Conservation (phyloP, 1,139 yeast species). For the Nakaseomyces glabratus region DNA sequence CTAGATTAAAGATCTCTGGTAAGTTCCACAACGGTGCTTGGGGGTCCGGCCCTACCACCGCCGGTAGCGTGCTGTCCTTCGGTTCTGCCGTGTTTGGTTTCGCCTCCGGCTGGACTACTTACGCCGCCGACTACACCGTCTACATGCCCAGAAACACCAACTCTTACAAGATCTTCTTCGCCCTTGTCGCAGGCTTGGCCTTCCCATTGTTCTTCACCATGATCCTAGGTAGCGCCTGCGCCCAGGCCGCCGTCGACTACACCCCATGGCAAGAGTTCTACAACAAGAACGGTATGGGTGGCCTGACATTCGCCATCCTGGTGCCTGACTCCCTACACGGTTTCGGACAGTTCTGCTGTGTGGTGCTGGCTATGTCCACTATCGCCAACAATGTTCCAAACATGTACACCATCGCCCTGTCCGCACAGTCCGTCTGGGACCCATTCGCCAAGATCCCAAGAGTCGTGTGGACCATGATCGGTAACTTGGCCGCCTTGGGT, state of each 20-base stretch:
- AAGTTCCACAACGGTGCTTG: constrained; percentile 43
- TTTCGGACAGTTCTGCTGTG: constrained; percentile 86
- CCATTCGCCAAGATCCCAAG: constrained; percentile 67
- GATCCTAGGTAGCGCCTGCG: constrained; percentile 83
- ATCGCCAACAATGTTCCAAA: constrained; percentile 88
- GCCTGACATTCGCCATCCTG: constrained; percentile 67
- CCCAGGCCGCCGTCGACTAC: constrained; percentile 43
- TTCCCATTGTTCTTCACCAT: constrained; percentile 64
- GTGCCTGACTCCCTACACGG: constrained; percentile 75
- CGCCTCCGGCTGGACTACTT: constrained; percentile 93
- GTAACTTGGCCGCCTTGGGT: constrained; percentile 70
- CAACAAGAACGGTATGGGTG: constrained; percentile 54
- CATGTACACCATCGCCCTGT: constrained; percentile 79
- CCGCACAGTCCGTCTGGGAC: constrained; percentile 78
- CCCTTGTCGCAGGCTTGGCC: constrained; percentile 54
- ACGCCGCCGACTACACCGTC: constrained; percentile 86
- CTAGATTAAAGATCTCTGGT: constrained; percentile 58
- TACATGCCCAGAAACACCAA: constrained; percentile 64
- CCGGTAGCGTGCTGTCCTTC: constrained; percentile 71
- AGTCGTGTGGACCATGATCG: constrained; percentile 67
- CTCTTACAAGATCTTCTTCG: constrained; percentile 49
- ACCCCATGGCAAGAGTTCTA: constrained; percentile 40
- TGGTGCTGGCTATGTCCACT: constrained; percentile 70
- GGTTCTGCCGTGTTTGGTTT: constrained; percentile 84
- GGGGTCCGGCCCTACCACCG: constrained; percentile 45